Evolutionary conservation across 2,329 filamentous ascomycete species (phyloP), one percentile per base, ranked within the genome.

Genomic region (Ophiostoma montium): DNA sequence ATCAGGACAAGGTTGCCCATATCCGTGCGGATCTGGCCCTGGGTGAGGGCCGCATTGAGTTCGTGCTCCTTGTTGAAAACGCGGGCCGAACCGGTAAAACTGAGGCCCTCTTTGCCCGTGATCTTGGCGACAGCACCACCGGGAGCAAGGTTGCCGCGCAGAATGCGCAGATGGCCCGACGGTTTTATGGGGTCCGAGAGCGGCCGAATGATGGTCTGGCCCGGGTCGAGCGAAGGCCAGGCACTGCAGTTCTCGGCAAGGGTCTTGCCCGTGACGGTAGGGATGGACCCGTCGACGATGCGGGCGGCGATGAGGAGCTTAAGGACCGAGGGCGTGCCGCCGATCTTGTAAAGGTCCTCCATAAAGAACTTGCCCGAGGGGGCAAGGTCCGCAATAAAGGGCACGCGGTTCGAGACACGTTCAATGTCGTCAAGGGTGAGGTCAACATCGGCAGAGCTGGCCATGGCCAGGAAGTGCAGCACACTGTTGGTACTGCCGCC

Each of bases 71-170:
- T 90, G 65, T 95, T 72, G 63, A 92, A 96, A 42, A 94, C 86
- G 18, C 80, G 75, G 0, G 87, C 90, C 55, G 78, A 79, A 45
- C 90, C 90, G 0, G 74, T 82, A 65, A 96, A 96, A 12, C 67
- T 70, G 7, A 88, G 74, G 2, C 90, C 90, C 64, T 96, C 90
- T 63, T 95, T 95, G 33, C 90, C 90, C 0, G 90, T 95, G 64
- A 96, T 95, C 66, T 96, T 96, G 52, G 88, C 89, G 1, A 96
- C 89, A 1, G 89, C 85, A 32, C 90, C 90, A 11, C 80, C 84
- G 1, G 90, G 90, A 3, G 89, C 86, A 31, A 95, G 74, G 63
- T 94, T 95, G 18, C 90, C 90, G 52, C 78, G 76, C 3, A 96
- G 74, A 52, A 96, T 85, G 64, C 90, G 87, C 52, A 96, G 75